Percentiles rank a stretch among this genome's conserved stretches.
Evolutionary conservation across 2,329 filamentous ascomycete species (phyloP).

Genomic region (Neonectria coccinea): DNA sequence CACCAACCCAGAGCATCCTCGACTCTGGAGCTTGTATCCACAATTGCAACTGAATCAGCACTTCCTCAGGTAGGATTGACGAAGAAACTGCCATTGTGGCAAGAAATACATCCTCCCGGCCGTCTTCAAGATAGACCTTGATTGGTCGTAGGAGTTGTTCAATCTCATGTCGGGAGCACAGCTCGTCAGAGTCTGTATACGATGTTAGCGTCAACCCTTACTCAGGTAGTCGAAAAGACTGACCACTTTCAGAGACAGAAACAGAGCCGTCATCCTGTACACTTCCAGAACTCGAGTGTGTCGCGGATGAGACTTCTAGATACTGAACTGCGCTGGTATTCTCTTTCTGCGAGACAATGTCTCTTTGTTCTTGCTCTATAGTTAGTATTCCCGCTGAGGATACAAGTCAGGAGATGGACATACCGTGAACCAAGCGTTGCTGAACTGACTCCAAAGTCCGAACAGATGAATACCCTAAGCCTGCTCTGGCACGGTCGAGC

Average conservation of each 20-base stretch:
- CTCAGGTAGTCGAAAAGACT: not conserved
- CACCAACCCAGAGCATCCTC: not conserved
- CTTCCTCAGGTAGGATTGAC: not conserved
- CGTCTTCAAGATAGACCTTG: not conserved
- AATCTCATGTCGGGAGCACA: not conserved
- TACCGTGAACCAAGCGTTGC: not conserved
- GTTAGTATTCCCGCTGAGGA: not conserved
- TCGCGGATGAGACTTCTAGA: too few species aligned
- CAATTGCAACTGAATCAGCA: not conserved
- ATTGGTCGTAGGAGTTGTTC: not conserved
- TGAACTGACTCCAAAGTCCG: not conserved
- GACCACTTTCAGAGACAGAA: not conserved
- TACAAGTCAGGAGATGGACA: not conserved
- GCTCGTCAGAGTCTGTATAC: not conserved
- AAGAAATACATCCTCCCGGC: not conserved
- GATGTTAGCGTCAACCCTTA: not conserved
- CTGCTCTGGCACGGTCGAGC: not conserved
- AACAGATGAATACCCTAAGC: not conserved
- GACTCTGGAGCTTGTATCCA: constrained; percentile 1
- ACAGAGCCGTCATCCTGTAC: not conserved
- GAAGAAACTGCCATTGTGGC: not conserved
- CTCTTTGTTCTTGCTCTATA: not conserved
- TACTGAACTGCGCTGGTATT: too few species aligned
- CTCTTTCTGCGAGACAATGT: not conserved
- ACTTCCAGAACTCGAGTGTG: too few species aligned